These are phyloP conservation scores for Cordyceps tenuipes DNA, from an alignment of 2,329 filamentous ascomycete genomes.

Conservation along the genomic window DNA sequence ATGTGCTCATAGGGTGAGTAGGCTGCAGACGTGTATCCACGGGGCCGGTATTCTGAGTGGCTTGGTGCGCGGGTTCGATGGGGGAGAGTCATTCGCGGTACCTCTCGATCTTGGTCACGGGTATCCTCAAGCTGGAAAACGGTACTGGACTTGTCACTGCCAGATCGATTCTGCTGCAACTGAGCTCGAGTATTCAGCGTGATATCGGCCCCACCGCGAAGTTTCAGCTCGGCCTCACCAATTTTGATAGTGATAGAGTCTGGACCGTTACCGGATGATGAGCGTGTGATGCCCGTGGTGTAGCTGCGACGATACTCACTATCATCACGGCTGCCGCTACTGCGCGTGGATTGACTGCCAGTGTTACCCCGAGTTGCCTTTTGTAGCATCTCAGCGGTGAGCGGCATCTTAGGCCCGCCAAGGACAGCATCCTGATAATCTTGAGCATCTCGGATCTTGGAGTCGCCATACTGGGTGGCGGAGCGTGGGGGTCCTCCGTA, in stretches of 20 bases:
- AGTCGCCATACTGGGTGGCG: constrained; percentile 27
- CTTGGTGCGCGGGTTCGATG: constrained; percentile 40
- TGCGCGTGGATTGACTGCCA: constrained; percentile 50
- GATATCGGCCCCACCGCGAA: constrained; percentile 52
- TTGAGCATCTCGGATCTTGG: constrained; percentile 29
- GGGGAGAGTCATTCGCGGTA: constrained; percentile 25
- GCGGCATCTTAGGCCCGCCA: constrained; percentile 36
- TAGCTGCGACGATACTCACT: constrained; percentile 55
- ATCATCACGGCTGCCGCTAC: constrained; percentile 53
- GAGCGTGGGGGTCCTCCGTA: constrained; percentile 29
- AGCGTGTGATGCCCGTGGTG: constrained; percentile 52
- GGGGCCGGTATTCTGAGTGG: constrained; percentile 38
- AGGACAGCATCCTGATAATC: constrained; percentile 33
- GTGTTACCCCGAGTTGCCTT: constrained; percentile 39
- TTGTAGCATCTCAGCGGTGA: constrained; percentile 49
- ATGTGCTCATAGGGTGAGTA: constrained; percentile 13
- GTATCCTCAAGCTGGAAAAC: constrained; percentile 42
- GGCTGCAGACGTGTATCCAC: constrained; percentile 24
- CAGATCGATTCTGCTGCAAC: constrained; percentile 27
- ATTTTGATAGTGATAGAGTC: constrained; percentile 57
- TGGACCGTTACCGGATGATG: constrained; percentile 37
- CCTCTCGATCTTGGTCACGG: constrained; percentile 34
- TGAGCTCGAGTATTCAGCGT: constrained; percentile 36
- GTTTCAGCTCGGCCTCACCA: constrained; percentile 46
- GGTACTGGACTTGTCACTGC: constrained; percentile 45